Conservation (phyloP, 2,329 filamentous ascomycete species). For the Hypoxylon sp. region DNA sequence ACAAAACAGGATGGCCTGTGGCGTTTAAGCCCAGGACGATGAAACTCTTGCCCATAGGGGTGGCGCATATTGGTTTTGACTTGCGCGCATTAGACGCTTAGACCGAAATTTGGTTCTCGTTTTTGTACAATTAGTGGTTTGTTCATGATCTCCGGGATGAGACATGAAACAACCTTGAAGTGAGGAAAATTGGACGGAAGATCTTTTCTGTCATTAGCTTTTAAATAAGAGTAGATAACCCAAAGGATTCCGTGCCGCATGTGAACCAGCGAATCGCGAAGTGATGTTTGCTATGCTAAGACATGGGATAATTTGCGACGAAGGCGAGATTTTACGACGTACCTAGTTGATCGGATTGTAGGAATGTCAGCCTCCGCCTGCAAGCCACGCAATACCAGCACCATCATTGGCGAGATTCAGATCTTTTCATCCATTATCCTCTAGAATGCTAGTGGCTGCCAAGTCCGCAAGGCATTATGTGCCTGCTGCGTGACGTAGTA, state of each 20-base stretch:
- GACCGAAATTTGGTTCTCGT: background rate
- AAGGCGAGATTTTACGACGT: slow-evolving; percentile 22
- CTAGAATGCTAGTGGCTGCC: slow-evolving; percentile 18
- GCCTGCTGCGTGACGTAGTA: slow-evolving; percentile 37
- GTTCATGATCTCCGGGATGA: background rate
- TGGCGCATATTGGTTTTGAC: background rate
- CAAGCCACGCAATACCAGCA: slow-evolving; percentile 26
- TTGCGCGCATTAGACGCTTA: background rate
- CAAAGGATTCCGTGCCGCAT: background rate
- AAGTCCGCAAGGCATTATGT: slow-evolving; percentile 27
- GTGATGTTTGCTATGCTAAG: background rate
- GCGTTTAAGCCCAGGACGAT: background rate
- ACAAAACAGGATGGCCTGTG: background rate
- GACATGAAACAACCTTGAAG: background rate
- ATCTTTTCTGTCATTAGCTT: slow-evolving; percentile 7
- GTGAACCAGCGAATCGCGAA: slow-evolving; percentile 8
- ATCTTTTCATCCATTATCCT: slow-evolving; percentile 2
- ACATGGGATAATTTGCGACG: background rate
- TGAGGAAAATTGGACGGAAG: background rate
- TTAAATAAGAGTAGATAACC: slow-evolving; percentile 2
- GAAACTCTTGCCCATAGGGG: background rate
- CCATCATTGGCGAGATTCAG: slow-evolving; percentile 31
- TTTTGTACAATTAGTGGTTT: background rate
- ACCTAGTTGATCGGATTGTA: slow-evolving; percentile 4
- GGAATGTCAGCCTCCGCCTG: slow-evolving; percentile 23